phyloP scores from a whole-genome alignment of 164 flowering plant species.

The Brasenia schreberi region DNA sequence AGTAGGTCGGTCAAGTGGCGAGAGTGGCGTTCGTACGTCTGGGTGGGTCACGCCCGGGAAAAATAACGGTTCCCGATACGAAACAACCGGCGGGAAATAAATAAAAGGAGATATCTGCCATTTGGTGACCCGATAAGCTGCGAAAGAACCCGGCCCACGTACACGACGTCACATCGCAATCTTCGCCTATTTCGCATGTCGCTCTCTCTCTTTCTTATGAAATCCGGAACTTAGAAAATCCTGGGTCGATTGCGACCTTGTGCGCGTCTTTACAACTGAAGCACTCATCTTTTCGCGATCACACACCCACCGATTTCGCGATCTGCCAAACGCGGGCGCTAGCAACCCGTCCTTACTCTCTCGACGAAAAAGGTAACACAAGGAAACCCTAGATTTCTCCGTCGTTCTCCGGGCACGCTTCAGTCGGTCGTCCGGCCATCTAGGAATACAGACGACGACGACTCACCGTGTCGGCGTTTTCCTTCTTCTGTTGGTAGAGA shows the following conservation, averaged over 20 bases:
- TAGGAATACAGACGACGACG: background rate
- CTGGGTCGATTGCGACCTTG: background rate
- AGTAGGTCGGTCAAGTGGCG: too few species aligned
- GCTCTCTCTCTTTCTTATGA: background rate
- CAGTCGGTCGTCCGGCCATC: background rate
- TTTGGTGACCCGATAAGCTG: too few species aligned
- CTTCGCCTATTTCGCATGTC: background rate
- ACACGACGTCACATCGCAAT: background rate
- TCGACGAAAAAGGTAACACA: background rate
- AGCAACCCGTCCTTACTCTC: background rate
- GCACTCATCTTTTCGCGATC: background rate
- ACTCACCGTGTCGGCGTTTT: background rate
- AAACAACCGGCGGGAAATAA: too few species aligned
- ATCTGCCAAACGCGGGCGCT: background rate
- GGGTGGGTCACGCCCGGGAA: too few species aligned
- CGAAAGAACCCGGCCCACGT: background rate
- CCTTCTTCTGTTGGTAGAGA: background rate
- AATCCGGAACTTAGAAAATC: background rate
- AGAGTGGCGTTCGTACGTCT: too few species aligned
- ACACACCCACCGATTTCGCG: background rate
- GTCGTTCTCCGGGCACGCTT: background rate
- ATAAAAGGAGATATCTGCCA: too few species aligned
- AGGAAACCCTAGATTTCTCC: background rate
- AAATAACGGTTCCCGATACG: too few species aligned
- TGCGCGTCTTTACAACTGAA: background rate